Evolutionary conservation across 2,329 filamentous ascomycete species (phyloP).

Genomic region (Clonostachys solani): DNA sequence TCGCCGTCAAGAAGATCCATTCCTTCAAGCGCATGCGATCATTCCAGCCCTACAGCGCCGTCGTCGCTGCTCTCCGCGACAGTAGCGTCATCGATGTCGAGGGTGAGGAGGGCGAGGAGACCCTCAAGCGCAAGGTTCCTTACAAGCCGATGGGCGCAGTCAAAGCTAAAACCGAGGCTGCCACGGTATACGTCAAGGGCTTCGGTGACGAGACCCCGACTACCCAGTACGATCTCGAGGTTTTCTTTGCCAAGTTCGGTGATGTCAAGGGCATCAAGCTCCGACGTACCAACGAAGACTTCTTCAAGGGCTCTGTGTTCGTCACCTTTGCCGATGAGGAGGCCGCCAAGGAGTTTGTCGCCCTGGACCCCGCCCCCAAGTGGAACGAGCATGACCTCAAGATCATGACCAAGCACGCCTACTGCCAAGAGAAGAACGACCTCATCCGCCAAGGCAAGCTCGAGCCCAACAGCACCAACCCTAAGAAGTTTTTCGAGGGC

Average conservation of each 20-base stretch:
- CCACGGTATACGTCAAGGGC: conserved; percentile 88
- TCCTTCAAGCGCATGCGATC: conserved; percentile 94
- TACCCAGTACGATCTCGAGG: conserved; percentile 91
- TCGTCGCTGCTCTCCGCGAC: conserved; percentile 78
- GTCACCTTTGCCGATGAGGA: conserved; percentile 86
- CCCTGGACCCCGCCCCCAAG: conserved; percentile 73
- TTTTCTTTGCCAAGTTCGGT: conserved; percentile 81
- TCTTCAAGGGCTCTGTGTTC: conserved; percentile 96
- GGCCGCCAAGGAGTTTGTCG: conserved; percentile 74
- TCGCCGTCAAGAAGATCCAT: conserved; percentile 73
- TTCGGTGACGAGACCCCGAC: conserved; percentile 81
- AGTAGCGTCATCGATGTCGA: conserved; percentile 70
- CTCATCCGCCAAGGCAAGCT: conserved; percentile 70
- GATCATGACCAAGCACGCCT: conserved; percentile 85
- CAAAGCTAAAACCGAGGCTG: conserved; percentile 62
- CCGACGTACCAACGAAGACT: conserved; percentile 65
- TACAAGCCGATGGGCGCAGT: conserved; percentile 54
- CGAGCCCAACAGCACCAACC: conserved; percentile 44
- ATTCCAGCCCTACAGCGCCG: conserved; percentile 82
- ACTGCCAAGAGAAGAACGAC: conserved; percentile 72
- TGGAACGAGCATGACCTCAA: conserved; percentile 78
- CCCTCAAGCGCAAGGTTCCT: conserved; percentile 71
- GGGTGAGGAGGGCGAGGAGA: conserved; percentile 69
- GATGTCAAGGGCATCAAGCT: conserved; percentile 80
- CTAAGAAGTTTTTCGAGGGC: conserved; percentile 46